Evolutionary conservation across 208 protist genomes (phyloP).

Genomic region (Trypanosoma avium): DNA sequence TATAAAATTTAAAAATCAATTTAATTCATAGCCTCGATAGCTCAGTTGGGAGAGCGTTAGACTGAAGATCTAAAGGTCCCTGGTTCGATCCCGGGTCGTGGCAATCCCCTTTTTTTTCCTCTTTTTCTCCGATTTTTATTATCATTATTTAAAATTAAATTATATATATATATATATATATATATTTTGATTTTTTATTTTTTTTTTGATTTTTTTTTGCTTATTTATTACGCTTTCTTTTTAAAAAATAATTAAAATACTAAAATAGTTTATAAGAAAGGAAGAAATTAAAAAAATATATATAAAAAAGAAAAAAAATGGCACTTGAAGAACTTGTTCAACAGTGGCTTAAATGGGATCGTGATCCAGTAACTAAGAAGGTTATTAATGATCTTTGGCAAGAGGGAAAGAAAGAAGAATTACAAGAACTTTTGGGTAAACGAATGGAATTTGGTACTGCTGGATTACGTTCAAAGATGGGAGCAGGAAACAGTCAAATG

Average conservation of each 20-base stretch:
- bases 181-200: slow-evolving; percentile 14
- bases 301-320: slow-evolving; percentile 21
- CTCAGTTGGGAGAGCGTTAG: slow-evolving; percentile 90
- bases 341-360: slow-evolving; percentile 78
- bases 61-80: slow-evolving; percentile 91
- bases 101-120: too few species aligned
- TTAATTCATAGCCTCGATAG: slow-evolving; percentile 66
- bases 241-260: not conserved
- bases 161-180: not conserved
- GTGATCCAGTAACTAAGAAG: slow-evolving; percentile 39
- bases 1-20: too few species aligned
- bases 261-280: not conserved
- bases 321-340: slow-evolving; percentile 42
- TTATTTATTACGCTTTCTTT: slow-evolving; percentile 28
- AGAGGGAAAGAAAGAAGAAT: slow-evolving; percentile 30
- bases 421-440: slow-evolving; percentile 65
- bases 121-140: not conserved
- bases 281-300: slow-evolving; percentile 7
- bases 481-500: slow-evolving; percentile 93
- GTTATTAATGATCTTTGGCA: slow-evolving; percentile 47
- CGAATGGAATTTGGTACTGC: slow-evolving; percentile 96
- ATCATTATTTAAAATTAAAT: not conserved
- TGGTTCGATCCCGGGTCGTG: slow-evolving; percentile 87
- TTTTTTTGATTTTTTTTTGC: slow-evolving; percentile 24
- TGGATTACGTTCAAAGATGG: slow-evolving; percentile 93